Conservation (phyloP, 257 asterid genomes). For the Solanum ahanhuiri region DNA sequence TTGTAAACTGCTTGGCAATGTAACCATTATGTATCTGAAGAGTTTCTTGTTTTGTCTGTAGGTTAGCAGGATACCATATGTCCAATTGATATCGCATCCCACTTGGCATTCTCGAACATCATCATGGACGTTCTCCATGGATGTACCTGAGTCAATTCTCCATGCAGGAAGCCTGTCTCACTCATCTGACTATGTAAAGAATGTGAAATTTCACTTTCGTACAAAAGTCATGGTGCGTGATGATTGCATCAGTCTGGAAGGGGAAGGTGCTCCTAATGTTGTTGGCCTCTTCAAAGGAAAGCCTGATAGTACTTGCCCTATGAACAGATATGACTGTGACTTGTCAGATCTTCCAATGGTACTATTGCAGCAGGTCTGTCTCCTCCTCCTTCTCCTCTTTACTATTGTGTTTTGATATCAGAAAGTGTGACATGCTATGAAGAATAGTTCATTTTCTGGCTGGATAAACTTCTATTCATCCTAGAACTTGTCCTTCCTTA, state of each 20-base stretch:
- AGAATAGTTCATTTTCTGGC: neutral
- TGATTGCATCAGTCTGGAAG: conserved; percentile 80
- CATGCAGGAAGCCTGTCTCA: conserved; percentile 47
- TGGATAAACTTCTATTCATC: neutral
- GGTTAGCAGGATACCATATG: conserved; percentile 75
- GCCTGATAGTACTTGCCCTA: conserved; percentile 33
- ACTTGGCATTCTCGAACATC: conserved; percentile 94
- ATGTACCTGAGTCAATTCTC: conserved; percentile 71
- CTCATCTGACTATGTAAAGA: conserved; percentile 30
- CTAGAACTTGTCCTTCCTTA: neutral
- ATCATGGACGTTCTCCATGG: conserved; percentile 83
- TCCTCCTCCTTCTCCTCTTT: neutral
- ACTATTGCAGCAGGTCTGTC: conserved; percentile 81
- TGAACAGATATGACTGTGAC: conserved; percentile 73
- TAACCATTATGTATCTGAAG: neutral
- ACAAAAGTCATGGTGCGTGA: conserved; percentile 76
- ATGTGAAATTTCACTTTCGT: conserved; percentile 55
- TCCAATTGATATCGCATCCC: conserved; percentile 70
- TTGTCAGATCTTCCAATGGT: conserved; percentile 77
- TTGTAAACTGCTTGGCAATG: neutral
- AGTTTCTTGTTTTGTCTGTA: conserved; percentile 21
- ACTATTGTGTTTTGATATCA: neutral
- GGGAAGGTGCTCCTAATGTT: conserved; percentile 92
- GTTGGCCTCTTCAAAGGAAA: conserved; percentile 83
- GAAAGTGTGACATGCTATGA: neutral